phyloP scores from a whole-genome alignment of 345 rosid genomes.

The Toxicodendron radicans region DNA sequence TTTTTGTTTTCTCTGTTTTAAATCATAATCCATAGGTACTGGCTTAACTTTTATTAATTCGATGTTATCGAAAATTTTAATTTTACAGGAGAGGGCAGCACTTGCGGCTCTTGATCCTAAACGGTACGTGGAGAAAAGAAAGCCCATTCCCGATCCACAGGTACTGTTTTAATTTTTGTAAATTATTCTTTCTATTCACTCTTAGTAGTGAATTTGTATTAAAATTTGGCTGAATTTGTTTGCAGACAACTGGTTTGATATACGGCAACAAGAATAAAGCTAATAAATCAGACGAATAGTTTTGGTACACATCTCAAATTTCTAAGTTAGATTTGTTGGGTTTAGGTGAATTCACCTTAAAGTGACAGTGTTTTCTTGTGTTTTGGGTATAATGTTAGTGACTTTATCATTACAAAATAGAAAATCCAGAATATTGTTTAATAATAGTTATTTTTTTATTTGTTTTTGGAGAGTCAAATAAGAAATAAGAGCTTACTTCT shows the following conservation, averaged over 20 bases:
- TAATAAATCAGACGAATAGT: slow-evolving; percentile 30
- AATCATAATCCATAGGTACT: not conserved
- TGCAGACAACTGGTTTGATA: slow-evolving; percentile 71
- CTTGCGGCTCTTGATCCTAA: slow-evolving; percentile 72
- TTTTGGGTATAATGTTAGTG: not conserved
- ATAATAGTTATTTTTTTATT: not conserved
- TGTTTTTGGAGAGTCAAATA: not conserved
- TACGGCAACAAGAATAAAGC: slow-evolving; percentile 58
- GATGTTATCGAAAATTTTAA: not conserved
- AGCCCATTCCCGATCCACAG: slow-evolving; percentile 87
- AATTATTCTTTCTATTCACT: not conserved
- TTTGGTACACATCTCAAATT: slow-evolving; percentile 1
- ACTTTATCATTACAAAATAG: not conserved
- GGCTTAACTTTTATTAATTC: not conserved
- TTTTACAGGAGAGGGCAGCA: slow-evolving; percentile 63
- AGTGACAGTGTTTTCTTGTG: not conserved
- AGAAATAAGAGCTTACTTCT: slow-evolving; percentile 2
- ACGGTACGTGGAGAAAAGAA: slow-evolving; percentile 68
- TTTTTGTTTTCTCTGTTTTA: not conserved
- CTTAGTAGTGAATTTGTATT: not conserved
- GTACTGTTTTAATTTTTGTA: slow-evolving; percentile 26
- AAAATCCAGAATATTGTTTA: not conserved
- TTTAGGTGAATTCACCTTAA: slow-evolving; percentile 2
- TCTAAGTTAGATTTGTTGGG: slow-evolving; percentile 21
- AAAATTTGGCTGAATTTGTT: not conserved